Base-by-base conservation (phyloP, 192 early-diverging fungal genomes). In the Coemansia sp. region DNA sequence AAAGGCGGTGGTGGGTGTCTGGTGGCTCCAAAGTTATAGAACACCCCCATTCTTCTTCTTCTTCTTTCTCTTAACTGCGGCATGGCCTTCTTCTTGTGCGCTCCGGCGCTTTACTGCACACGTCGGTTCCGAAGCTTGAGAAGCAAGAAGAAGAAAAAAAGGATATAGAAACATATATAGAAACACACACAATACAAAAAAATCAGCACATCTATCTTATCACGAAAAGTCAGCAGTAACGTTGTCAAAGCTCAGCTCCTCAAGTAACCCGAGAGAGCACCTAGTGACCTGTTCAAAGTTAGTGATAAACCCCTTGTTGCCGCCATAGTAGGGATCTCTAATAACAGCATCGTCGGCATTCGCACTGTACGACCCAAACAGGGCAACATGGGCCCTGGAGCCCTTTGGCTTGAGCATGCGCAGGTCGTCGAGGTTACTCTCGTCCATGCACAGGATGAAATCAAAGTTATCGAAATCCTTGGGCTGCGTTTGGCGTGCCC, bases 401-500 rank as follows among this genome's bases (percentile, higher is more conserved):
- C 73, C 74, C 42, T 60, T 51, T 0, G 87, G 85, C 70, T 78
- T 65, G 37, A 80, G 65, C 1, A 55, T 68, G 68, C 85, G 72
- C 45, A 92, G 63, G 69, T 93, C 86, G 5, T 65, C 44, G 39
- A 94, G 71, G 75, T 95, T 95, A 57, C 86, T 83, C 37, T 89
- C 81, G 67, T 98, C 96, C 95, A 97, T 97, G 76, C 93, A 94
- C 20, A 99, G 85, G 56, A 99, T 89, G 62, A 91, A 91, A 63
- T 95, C 91, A 58, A 93, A 99, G 4, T 77, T 46, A 3, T 60
- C 41, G 76, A 91, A 97, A 67, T 99, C 89, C 0, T 63, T 54
- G 11, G 25, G 14, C 13, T 22, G 54, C 54, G 96, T 87, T 68
- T 92, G 87, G 68, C 89, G 91, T 5, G 90, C 93, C 22, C 55